Percentiles rank a stretch among this genome's conserved stretches.
Evolutionary conservation across 257 asterid species (phyloP).

Genomic region (Capsicum pubescens): DNA sequence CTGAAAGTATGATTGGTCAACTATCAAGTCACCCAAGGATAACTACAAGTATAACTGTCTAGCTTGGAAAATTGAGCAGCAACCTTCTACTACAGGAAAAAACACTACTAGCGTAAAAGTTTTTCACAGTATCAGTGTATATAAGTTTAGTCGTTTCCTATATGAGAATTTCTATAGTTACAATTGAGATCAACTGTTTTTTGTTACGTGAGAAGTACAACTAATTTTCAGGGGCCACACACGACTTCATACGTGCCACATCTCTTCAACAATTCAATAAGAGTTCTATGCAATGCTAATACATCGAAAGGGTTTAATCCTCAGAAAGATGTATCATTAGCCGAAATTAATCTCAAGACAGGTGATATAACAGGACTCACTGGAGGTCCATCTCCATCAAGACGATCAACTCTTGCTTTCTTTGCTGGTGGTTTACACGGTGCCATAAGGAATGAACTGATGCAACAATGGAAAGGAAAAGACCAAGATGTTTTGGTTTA

Average conservation of each 20-base stretch:
- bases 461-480: constrained; percentile 67
- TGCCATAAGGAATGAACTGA: constrained; percentile 58
- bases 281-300: constrained; percentile 83
- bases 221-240: constrained; percentile 61
- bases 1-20: neutral
- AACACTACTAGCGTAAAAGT: no score
- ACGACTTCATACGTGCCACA: constrained; percentile 60
- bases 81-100: no score
- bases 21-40: neutral
- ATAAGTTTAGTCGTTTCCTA: neutral
- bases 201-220: neutral
- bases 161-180: neutral
- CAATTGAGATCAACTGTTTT: neutral
- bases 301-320: constrained; percentile 84
- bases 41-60: neutral
- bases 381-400: constrained; percentile 69
- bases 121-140: no score
- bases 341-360: constrained; percentile 74
- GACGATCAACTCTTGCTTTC: constrained; percentile 66
- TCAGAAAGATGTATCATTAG: constrained; percentile 62
- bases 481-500: constrained; percentile 44
- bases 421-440: constrained; percentile 83
- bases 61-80: neutral
- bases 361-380: constrained; percentile 60
- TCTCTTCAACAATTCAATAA: constrained; percentile 69